phyloP scores from a whole-genome alignment of 805 yeast genomes.

The Wickerhamiella galacta region DNA sequence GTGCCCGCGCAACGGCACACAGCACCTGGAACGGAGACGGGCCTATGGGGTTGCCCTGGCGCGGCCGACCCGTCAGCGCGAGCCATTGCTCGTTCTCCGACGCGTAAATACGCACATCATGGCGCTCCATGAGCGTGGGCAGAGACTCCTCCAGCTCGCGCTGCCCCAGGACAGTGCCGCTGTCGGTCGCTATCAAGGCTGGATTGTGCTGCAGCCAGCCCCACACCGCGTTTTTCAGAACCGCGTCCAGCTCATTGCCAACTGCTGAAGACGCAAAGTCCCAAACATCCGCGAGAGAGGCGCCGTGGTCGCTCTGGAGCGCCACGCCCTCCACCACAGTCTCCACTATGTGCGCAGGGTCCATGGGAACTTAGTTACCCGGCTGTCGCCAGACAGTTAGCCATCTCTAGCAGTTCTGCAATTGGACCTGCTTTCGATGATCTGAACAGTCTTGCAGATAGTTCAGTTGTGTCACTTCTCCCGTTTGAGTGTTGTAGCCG shows the following conservation, averaged over 20 bases:
- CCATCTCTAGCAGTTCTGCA: no score
- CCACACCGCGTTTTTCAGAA: slow-evolving; percentile 9
- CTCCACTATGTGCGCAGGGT: slow-evolving; percentile 9
- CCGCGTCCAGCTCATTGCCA: slow-evolving; percentile 7
- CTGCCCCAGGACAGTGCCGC: slow-evolving; percentile 2
- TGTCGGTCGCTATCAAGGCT: slow-evolving; percentile 4
- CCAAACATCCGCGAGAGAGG: slow-evolving; percentile 7
- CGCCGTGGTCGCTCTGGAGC: slow-evolving; percentile 10
- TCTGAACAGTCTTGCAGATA: no score
- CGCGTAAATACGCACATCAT: slow-evolving; percentile 14
- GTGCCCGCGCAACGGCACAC: slow-evolving; percentile 24
- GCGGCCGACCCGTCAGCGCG: slow-evolving; percentile 21
- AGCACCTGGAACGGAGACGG: slow-evolving; percentile 25
- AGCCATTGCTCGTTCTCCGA: slow-evolving; percentile 23
- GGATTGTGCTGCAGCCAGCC: slow-evolving; percentile 9
- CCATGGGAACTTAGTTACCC: no score
- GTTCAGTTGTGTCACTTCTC: no score
- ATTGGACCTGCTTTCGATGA: no score
- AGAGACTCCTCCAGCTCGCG: not conserved
- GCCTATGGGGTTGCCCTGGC: slow-evolving; percentile 20
- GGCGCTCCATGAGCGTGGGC: no score
- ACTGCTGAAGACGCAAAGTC: not conserved
- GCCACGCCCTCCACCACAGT: slow-evolving; percentile 9
- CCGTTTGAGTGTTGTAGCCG: no score
- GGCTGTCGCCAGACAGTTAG: no score